Evolutionary conservation across 768 basidiomycete genomes (phyloP), one percentile per base, ranked within the genome.

Genomic region (Xerocomus potaroensis): DNA sequence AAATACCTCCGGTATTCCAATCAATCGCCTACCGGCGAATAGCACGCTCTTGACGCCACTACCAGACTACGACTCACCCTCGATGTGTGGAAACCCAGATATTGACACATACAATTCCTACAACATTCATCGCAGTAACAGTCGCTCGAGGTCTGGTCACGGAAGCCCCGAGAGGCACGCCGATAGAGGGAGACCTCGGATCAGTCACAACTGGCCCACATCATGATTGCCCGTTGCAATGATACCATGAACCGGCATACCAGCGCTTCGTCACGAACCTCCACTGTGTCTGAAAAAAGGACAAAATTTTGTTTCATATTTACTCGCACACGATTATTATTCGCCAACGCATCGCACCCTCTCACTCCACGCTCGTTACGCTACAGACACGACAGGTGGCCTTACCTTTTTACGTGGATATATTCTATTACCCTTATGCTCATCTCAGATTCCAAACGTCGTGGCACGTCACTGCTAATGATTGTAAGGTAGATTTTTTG

Each of bases 11-110:
- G 45, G 41, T 38, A 29, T 61, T 8, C 45, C 50, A 22, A 50
- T 68, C 44, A 68, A 59, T 52, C 73, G 81, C 34, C 70, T 87
- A 23, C 78, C 82, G 15, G 67, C 78, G 24, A 77, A 80, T 57
- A 85, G 81, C 64, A 86, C 81, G 21, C 71, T 88, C 44, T 69
- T 87, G 50, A 87, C 84, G 26, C 83, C 86, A n/a, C 70, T 85
- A 16, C 73, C 79, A 4, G 77, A 80, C 18, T 84, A 82, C 55
- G 73, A 76, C 49, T 57, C 69, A 8, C 54, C 73, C 23, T 62
- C 75, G n/a, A 51, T 72, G 46, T 44, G 52, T 30, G 47, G 55
- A 45, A 27, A 24, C 23, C 22, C 51, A 8, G 39, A 50, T 23
- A 43, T 55, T 34, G 43, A 54, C 26, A 15, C 48, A 9, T 69